These are phyloP conservation scores for Avena eriantha DNA, from an alignment of 176 grass and related monocot genomes.

Conservation along the genomic window DNA sequence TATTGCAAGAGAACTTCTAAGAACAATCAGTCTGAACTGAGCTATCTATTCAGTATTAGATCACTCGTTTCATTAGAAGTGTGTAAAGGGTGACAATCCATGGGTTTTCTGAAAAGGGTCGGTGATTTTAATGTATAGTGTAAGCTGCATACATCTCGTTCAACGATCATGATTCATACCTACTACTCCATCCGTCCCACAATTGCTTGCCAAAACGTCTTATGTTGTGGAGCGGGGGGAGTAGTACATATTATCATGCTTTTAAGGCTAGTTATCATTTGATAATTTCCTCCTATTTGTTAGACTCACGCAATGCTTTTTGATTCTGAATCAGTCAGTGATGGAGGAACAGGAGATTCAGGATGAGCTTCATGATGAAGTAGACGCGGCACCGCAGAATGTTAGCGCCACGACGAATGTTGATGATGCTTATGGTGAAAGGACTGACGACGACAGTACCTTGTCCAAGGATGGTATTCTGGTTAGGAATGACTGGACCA, in stretches of 20 bases:
- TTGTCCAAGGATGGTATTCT: slow-evolving; percentile 34
- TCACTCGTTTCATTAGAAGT: slow-evolving; percentile 1
- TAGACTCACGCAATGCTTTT: not conserved
- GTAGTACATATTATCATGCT: not conserved
- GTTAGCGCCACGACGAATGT: not conserved
- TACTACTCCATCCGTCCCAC: not conserved
- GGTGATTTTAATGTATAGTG: not conserved
- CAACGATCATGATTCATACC: not conserved
- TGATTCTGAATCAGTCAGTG: slow-evolving; percentile 33
- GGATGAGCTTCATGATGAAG: not conserved
- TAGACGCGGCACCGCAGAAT: not conserved
- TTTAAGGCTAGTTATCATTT: slow-evolving; percentile 7
- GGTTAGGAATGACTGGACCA: slow-evolving; percentile 30
- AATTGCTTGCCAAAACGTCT: too few species aligned
- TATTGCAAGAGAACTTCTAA: not conserved
- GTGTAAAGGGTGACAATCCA: not conserved
- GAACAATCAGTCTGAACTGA: slow-evolving; percentile 1
- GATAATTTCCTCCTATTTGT: not conserved
- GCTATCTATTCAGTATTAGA: not conserved
- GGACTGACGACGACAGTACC: not conserved
- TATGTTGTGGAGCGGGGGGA: too few species aligned
- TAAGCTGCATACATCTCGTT: not conserved
- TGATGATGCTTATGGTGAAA: slow-evolving; percentile 33
- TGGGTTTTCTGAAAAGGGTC: not conserved
- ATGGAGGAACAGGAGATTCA: slow-evolving; percentile 11